Evolutionary conservation across 371 early-diverging fungal species (phyloP).

Genomic region (Lichtheimia hyalospora): DNA sequence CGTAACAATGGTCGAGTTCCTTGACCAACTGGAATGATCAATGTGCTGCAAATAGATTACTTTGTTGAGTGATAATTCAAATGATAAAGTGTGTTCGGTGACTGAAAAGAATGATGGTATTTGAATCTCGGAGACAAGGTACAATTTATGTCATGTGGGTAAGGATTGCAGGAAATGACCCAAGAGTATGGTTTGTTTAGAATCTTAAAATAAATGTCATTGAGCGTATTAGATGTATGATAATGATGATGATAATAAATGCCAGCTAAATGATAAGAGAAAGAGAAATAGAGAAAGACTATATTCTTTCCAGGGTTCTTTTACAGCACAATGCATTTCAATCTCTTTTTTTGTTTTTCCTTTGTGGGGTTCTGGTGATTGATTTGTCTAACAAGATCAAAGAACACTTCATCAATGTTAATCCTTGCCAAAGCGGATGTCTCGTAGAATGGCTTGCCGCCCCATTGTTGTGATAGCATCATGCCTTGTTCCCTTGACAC

Average conservation of each 20-base stretch:
- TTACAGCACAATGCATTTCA: neutral
- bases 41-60: too few relatives aligned
- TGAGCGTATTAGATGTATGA: too few relatives aligned
- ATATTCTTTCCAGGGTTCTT: neutral
- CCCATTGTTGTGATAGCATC: slow-evolving; percentile 70
- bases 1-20: too few relatives aligned
- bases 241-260: neutral
- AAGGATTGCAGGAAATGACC: too few relatives aligned
- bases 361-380: slow-evolving; percentile 47
- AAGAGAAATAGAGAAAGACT: neutral
- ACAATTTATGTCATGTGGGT: too few relatives aligned
- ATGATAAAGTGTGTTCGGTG: too few relatives aligned
- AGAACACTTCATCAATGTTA: slow-evolving; percentile 79
- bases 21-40: too few relatives aligned
- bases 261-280: neutral
- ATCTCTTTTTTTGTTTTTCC: slow-evolving; percentile 36
- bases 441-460: slow-evolving; percentile 75
- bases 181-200: too few relatives aligned
- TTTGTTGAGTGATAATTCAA: too few relatives aligned
- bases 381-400: slow-evolving; percentile 61
- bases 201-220: too few relatives aligned
- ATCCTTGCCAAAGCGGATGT: slow-evolving; percentile 83
- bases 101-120: too few relatives aligned
- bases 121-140: too few relatives aligned
- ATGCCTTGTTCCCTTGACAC: slow-evolving; percentile 70